Evolutionary conservation across 768 basidiomycete species (phyloP).

Genomic region (Zangia roseola): DNA sequence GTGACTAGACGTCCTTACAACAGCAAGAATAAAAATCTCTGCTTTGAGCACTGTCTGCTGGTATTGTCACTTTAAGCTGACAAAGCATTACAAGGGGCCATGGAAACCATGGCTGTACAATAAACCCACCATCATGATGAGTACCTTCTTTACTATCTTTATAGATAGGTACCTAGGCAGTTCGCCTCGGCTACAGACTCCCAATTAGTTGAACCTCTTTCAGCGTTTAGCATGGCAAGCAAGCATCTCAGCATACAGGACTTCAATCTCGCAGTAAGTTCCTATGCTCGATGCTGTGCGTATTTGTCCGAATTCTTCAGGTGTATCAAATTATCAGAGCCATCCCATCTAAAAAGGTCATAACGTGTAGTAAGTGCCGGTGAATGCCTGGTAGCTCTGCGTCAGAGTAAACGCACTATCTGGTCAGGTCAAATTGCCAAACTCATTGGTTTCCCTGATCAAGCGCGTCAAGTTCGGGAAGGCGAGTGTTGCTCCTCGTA

Average conservation of each 20-base stretch:
- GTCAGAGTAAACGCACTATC: not conserved
- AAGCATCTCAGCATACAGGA: conserved; percentile 2
- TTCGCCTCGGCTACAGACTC: too few relatives aligned
- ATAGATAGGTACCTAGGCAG: too few relatives aligned
- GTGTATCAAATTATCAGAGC: conserved; percentile 66
- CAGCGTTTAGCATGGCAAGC: not conserved
- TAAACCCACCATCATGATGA: too few relatives aligned
- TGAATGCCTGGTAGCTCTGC: not conserved
- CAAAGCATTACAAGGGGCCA: too few relatives aligned
- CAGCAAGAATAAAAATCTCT: too few relatives aligned
- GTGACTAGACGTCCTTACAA: too few relatives aligned
- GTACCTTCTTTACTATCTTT: too few relatives aligned
- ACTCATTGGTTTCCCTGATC: conserved; percentile 67
- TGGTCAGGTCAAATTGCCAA: conserved; percentile 61
- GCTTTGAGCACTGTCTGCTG: too few relatives aligned
- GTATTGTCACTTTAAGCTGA: too few relatives aligned
- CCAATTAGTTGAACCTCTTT: not conserved
- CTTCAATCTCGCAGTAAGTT: conserved; percentile 16
- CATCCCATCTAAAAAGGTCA: conserved; percentile 63
- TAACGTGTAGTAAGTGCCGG: conserved; percentile 56
- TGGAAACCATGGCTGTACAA: too few relatives aligned
- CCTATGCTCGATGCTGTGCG: too few relatives aligned
- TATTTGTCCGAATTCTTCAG: conserved; percentile 31
- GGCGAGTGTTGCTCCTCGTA: conserved; percentile 38
- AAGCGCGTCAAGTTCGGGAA: conserved; percentile 77